Base-by-base conservation (phyloP, 2,329 filamentous ascomycete species). In the Xylogone sp. region DNA sequence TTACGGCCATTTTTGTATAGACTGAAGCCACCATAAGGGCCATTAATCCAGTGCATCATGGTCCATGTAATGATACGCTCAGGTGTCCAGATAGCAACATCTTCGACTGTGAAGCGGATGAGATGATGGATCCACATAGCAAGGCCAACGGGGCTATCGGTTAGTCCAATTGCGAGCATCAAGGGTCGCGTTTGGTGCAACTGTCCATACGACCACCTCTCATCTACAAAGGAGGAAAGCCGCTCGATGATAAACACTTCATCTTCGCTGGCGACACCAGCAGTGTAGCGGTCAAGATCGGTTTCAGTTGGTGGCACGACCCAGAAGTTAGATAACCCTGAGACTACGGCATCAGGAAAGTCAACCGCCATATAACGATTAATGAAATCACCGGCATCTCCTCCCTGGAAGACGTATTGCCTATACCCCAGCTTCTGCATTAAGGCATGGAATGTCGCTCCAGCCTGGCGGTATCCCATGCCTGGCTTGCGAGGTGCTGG, bases 371-470 rank as follows among this genome's bases (percentile, higher is more conserved):
- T 16, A n/a, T 50, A 21, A 1, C 50, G 53, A 5, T 44, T 20
- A 31, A 56, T 53, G 12, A 56, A 31, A 6, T 51, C 53, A 2
- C 60, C 59, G 49, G 55, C 54, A 49, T 63, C 60, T 16, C 60
- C 59, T 4, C 58, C 59, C 43, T 62, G 60, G 13, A 56, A 54
- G 10, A 62, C 50, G 45, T 46, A 54, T 43, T 53, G 54, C 9
- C 39, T 13, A 45, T 53, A 75, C 0, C 68, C 68, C 5, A 76
- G 69, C 20, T 64, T 56, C 1, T 64, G 48, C 73, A 76, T 76
- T 4, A 76, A 56, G 8, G 57, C 58, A 51, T 73, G 53, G 52
- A 70, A 70, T 1, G 62, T 62, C 4, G 64, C 55, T 0, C 64
- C 69, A 7, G 61, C 59, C 24, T 69, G 60, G 2, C 49, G 46